Base-by-base conservation (phyloP, 1,139 yeast species). In the Pneumocystis sp. region DNA sequence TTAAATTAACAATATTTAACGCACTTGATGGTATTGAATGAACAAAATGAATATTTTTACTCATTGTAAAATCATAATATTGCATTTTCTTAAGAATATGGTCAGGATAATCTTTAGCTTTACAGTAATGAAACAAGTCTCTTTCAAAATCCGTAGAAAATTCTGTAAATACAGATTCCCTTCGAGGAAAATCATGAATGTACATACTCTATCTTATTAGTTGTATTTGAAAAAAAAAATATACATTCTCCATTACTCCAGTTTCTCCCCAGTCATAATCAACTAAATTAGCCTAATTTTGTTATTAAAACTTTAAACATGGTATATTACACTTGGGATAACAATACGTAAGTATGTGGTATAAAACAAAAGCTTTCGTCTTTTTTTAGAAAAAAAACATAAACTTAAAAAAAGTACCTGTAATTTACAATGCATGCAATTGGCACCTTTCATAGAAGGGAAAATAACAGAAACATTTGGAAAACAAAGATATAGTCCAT, bases 191-290 rank as follows among this genome's bases (percentile, higher is more conserved):
- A 60, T 70, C 72, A 21, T 69, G 71, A 35, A 70, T 67, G 64
- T 68, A 70, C 63, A 69, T 64, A 21, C 63, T 64, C 45, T 68
- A 66, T 31, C 67, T 67, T 15, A 67, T 61, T 39, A 59, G 37
- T 59, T 50, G 4, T n/a, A 12, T 21, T 59, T 10, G 21, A 59
- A 59, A 39, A 39, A 10, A 29, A 59, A 59, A 39, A 59, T 42
- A 59, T 59, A 39, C 67, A 64, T 68, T 68, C 62, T 68, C 70
- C 61, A 71, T 66, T 7, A 67, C 66, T 15, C 66, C 67, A 12
- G 69, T 66, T 61, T 71, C 72, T n/a, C 72, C 72, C 72, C 72
- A 71, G 61, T 71, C 72, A 57, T 69, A 70, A 15, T 66, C 66
- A 19, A 71, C 68, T 12, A 71, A 67, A 61, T 71, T 71, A 10